phyloP scores from a whole-genome alignment of 108 stramenopile species.

The Pseudonitzschia multiseries region DNA sequence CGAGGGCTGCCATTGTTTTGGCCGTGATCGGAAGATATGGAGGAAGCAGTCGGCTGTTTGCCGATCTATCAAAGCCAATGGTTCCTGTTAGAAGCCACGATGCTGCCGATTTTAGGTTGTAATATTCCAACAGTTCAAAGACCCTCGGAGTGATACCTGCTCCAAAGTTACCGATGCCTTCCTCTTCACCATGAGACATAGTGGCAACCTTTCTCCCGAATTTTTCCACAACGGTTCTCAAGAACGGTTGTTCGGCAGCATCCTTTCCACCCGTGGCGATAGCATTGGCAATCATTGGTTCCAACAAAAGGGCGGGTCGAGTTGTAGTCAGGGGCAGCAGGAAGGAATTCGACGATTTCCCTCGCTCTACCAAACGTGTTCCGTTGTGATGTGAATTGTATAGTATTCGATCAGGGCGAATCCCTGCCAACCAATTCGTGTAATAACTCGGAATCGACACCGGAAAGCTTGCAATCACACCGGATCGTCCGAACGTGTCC shows the following conservation, averaged over 20 bases:
- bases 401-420: slow-evolving; percentile 76
- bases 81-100: slow-evolving; percentile 78
- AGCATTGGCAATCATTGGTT: slow-evolving; percentile 82
- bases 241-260: slow-evolving; percentile 28
- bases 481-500: slow-evolving; percentile 37
- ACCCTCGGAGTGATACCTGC: slow-evolving; percentile 65
- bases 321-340: slow-evolving; percentile 56
- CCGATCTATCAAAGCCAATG: slow-evolving; percentile 33
- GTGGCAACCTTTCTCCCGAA: slow-evolving; percentile 77
- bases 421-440: slow-evolving; percentile 42
- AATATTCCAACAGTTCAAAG: slow-evolving; percentile 57
- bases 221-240: slow-evolving; percentile 72
- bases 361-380: slow-evolving; percentile 50
- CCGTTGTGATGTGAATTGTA: slow-evolving; percentile 47
- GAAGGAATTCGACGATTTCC: slow-evolving; percentile 48
- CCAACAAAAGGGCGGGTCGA: slow-evolving; percentile 69
- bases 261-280: slow-evolving; percentile 55
- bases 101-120: slow-evolving; percentile 58
- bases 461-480: slow-evolving; percentile 65
- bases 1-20: slow-evolving; percentile 51
- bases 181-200: slow-evolving; percentile 71
- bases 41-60: slow-evolving; percentile 61
- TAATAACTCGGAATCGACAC: slow-evolving; percentile 33
- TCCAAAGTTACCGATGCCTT: slow-evolving; percentile 74
- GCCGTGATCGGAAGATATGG: slow-evolving; percentile 66